Evolutionary conservation across 2,329 filamentous ascomycete species (phyloP).

Genomic region (Ophidiomyces ophidiicola): DNA sequence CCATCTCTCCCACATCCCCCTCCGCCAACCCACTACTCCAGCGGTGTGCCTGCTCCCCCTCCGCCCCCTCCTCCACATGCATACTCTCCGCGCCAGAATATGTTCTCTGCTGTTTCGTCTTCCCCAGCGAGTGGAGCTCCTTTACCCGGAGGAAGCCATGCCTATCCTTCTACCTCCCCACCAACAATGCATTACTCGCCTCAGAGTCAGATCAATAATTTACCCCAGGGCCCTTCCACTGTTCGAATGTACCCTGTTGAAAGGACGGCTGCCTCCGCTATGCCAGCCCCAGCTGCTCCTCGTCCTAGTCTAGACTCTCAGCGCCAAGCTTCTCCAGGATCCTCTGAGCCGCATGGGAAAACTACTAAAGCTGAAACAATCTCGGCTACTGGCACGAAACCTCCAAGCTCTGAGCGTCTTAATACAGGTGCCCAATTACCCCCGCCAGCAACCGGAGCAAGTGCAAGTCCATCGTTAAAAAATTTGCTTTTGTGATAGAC

Average conservation of each 20-base stretch:
- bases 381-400: conserved; percentile 16
- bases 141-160: conserved; percentile 16
- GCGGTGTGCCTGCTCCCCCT: conserved; percentile 21
- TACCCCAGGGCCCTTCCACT: conserved; percentile 25
- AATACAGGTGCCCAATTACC: conserved; percentile 11
- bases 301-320: conserved; percentile 27
- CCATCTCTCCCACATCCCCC: conserved; percentile 23
- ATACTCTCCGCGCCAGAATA: conserved; percentile 3
- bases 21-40: conserved; percentile 27
- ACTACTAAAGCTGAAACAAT: neutral
- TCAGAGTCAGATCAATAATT: conserved; percentile 24
- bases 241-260: conserved; percentile 30
- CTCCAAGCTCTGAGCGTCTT: conserved; percentile 22
- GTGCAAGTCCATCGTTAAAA: conserved; percentile 62
- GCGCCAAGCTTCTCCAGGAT: conserved; percentile 23
- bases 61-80: conserved; percentile 24
- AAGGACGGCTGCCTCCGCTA: conserved; percentile 24
- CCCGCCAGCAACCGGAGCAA: conserved; percentile 45
- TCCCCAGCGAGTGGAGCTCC: neutral
- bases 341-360: conserved; percentile 12
- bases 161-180: conserved; percentile 30
- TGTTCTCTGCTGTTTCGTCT: neutral
- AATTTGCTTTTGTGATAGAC: conserved; percentile 52
- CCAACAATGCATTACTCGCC: conserved; percentile 30
- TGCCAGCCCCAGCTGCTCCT: conserved; percentile 27